Evolutionary conservation across 441 rosid species (phyloP).

Genomic region (Mallotus repandus): DNA sequence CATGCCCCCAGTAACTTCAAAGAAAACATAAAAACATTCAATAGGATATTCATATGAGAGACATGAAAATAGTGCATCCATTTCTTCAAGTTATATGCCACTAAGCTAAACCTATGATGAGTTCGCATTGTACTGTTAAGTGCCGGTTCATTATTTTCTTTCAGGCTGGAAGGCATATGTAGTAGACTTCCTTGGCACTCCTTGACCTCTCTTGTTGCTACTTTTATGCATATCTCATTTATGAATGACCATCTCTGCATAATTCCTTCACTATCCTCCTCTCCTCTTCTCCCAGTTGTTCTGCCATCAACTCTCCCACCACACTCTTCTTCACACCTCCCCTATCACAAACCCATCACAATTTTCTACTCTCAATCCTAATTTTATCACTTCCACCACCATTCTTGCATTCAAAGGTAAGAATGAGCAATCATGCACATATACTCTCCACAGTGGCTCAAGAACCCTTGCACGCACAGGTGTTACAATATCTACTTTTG

Average conservation of each 20-base stretch:
- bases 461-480: slow-evolving; percentile 39
- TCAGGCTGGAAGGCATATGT: too few relatives aligned
- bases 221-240: slow-evolving; percentile 21
- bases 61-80: too few relatives aligned
- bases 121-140: too few relatives aligned
- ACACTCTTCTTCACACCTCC: slow-evolving; percentile 31
- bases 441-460: slow-evolving; percentile 80
- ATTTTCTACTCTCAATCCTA: slow-evolving; percentile 53
- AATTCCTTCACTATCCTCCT: slow-evolving; percentile 40
- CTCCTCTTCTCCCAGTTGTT: slow-evolving; percentile 40
- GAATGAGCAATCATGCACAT: slow-evolving; percentile 48
- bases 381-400: slow-evolving; percentile 64
- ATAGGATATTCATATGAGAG: too few relatives aligned
- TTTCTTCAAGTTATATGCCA: too few relatives aligned
- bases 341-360: slow-evolving; percentile 47
- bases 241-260: slow-evolving; percentile 46
- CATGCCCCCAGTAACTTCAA: too few relatives aligned
- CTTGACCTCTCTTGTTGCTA: too few relatives aligned
- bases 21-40: too few relatives aligned
- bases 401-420: slow-evolving; percentile 49
- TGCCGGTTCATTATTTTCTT: too few relatives aligned
- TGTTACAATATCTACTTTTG: slow-evolving; percentile 54
- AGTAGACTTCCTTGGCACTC: neutral
- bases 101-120: too few relatives aligned
- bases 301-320: slow-evolving; percentile 62